These are phyloP conservation scores for Ammopiptanthus mongolicus DNA, from an alignment of 306 rosid genomes.

Conservation along the genomic window DNA sequence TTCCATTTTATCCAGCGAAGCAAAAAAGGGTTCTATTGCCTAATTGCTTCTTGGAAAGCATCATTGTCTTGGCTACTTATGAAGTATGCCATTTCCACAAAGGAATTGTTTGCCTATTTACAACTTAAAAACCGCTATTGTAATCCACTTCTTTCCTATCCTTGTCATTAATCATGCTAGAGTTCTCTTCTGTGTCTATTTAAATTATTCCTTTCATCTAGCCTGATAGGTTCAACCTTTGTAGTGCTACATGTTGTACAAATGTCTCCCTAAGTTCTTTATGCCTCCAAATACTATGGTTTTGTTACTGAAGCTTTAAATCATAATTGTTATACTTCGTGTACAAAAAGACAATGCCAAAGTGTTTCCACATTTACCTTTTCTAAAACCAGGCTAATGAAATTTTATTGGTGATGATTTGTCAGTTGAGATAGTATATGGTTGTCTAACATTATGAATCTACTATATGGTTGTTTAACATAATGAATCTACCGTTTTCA, in stretches of 20 bases:
- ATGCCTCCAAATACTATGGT: background rate
- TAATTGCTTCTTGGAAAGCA: background rate
- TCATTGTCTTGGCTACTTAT: background rate
- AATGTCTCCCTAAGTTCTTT: background rate
- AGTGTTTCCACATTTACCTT: background rate
- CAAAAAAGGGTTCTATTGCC: background rate
- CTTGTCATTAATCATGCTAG: background rate
- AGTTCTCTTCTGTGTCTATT: background rate
- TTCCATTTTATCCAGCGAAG: background rate
- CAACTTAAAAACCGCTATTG: background rate
- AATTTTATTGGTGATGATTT: background rate
- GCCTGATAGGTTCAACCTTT: background rate
- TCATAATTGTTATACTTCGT: background rate
- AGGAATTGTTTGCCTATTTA: background rate
- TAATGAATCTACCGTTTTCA: background rate
- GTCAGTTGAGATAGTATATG: background rate
- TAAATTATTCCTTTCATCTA: background rate
- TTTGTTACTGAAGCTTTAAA: background rate
- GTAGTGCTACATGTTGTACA: background rate
- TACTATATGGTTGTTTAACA: background rate
- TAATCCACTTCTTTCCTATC: background rate
- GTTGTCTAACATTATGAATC: background rate
- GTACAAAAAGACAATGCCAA: background rate
- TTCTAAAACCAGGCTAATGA: background rate
- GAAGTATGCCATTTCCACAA: background rate